Percentiles rank a stretch among this genome's conserved stretches.
phyloP scores from a whole-genome alignment of 345 rosid species.

The Psidium guajava region DNA sequence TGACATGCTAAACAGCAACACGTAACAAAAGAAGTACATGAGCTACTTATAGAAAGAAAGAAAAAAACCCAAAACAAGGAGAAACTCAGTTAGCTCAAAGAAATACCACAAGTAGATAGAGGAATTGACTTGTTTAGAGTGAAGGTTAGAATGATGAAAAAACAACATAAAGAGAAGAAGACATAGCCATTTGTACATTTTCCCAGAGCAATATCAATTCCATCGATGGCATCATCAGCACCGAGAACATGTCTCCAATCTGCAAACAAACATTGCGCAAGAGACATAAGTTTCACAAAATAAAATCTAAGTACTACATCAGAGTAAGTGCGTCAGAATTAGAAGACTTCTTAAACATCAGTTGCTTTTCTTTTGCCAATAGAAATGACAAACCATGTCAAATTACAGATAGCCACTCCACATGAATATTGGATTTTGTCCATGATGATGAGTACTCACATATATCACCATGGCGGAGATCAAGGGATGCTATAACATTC shows the following conservation, averaged over 20 bases:
- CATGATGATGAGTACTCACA: conserved; percentile 29
- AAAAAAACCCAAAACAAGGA: not conserved
- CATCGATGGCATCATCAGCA: conserved; percentile 52
- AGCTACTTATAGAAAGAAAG: not conserved
- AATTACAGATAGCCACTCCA: not conserved
- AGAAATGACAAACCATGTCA: not conserved
- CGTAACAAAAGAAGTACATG: not conserved
- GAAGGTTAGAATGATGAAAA: not conserved
- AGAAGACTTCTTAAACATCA: not conserved
- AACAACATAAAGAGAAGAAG: not conserved
- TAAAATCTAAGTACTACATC: not conserved
- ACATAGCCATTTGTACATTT: conserved; percentile 38
- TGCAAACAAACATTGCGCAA: conserved; percentile 12
- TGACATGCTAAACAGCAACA: not conserved
- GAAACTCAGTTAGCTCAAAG: not conserved
- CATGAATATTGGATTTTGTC: not conserved
- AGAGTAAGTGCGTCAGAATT: not conserved
- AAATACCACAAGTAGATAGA: not conserved
- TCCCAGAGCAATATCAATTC: conserved; percentile 70
- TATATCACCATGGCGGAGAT: conserved; percentile 88
- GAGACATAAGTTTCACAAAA: not conserved
- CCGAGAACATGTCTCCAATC: conserved; percentile 96
- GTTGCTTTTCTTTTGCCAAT: not conserved
- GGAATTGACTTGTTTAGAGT: not conserved
- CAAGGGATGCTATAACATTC: conserved; percentile 90